Evolutionary conservation across 176 grass and related monocot genomes (phyloP).

Genomic region (barley (Hordeum vulgare)): MorexV3_pseudomolecules_assembly NC_058524.1:41805612-41806111

Average conservation of each 20-base stretch:
- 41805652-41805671: background rate
- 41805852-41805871: background rate
- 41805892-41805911: background rate
- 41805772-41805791: background rate
- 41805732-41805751: background rate
- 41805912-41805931: background rate
- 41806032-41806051: background rate
- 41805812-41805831: background rate
- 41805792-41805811: background rate
- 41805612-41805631: background rate
- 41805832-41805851: background rate
- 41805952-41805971: background rate
- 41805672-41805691: background rate
- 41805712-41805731: background rate
- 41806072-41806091: background rate
- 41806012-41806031: background rate
- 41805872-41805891: background rate
- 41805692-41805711: background rate
- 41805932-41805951: background rate
- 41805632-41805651: background rate
- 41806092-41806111: too few species aligned
- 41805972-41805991: background rate
- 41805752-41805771: background rate
- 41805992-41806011: background rate
- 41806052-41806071: background rate